Percentiles rank a stretch among this genome's conserved stretches.
Evolutionary conservation across 495 filamentous ascomycete genomes (phyloP).

Genomic region (Polyplosphaeria fusca): DNA sequence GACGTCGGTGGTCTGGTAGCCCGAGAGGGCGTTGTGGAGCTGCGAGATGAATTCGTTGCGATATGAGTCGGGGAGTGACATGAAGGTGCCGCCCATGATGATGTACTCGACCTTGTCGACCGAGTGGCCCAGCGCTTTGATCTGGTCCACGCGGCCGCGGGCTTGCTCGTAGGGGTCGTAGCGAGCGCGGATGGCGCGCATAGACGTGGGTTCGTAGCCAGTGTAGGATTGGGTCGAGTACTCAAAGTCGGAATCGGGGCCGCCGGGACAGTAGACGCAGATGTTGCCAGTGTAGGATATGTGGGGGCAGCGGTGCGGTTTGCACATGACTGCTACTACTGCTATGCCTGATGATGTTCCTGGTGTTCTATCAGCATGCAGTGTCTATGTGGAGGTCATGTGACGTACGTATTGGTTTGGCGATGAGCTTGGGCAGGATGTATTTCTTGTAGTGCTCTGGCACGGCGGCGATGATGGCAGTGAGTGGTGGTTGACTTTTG

Average conservation of each 20-base stretch:
- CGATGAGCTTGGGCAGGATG: slow-evolving; percentile 89
- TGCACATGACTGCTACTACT: slow-evolving; percentile 99
- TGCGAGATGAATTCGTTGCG: slow-evolving; percentile 90
- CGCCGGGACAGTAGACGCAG: slow-evolving; percentile 97
- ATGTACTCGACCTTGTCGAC: slow-evolving; percentile 99
- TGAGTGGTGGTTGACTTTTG: slow-evolving; percentile 80
- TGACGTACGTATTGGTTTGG: slow-evolving; percentile 89
- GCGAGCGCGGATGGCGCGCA: slow-evolving; percentile 94
- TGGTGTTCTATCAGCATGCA: too few species aligned
- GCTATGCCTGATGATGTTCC: slow-evolving; percentile 94
- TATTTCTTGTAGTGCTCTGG: slow-evolving; percentile 99
- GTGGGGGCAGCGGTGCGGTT: slow-evolving; percentile 94
- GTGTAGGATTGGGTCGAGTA: slow-evolving; percentile 99
- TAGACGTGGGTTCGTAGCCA: slow-evolving; percentile 95
- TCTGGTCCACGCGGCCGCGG: slow-evolving; percentile 90
- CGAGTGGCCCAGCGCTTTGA: slow-evolving; percentile 89
- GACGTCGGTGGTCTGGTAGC: slow-evolving; percentile 85
- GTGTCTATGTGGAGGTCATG: too few species aligned
- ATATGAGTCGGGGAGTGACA: slow-evolving; percentile 88
- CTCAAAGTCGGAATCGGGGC: slow-evolving; percentile 96
- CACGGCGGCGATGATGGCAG: slow-evolving; percentile 94
- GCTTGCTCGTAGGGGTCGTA: slow-evolving; percentile 99
- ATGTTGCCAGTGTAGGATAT: slow-evolving; percentile 98
- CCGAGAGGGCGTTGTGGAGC: slow-evolving; percentile 91
- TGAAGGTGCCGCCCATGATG: slow-evolving; percentile 99